Percentiles rank a stretch among this genome's conserved stretches.
These are phyloP conservation scores for Quercus agrifolia DNA, from an alignment of 306 rosid genomes.

Conservation along the genomic window DNA sequence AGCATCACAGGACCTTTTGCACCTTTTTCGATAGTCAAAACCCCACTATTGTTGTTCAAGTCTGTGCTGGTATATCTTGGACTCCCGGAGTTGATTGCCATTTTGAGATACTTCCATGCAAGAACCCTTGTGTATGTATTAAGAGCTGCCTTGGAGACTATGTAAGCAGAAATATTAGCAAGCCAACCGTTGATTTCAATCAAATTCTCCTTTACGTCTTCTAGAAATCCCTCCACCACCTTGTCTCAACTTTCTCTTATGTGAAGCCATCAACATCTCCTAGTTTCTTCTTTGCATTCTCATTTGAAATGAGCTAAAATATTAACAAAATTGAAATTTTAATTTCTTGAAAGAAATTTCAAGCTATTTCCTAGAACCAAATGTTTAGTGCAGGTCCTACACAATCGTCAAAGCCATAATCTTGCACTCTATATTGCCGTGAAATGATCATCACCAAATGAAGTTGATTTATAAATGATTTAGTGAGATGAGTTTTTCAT, in stretches of 20 bases:
- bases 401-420: too few relatives aligned
- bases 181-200: background rate
- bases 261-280: background rate
- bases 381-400: too few relatives aligned
- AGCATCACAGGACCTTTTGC: background rate
- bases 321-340: too few relatives aligned
- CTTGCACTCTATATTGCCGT: too few relatives aligned
- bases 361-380: too few relatives aligned
- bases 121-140: background rate
- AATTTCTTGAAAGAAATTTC: too few relatives aligned
- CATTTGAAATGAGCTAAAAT: background rate
- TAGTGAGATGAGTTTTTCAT: too few relatives aligned
- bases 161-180: background rate
- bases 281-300: background rate
- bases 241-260: background rate
- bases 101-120: background rate
- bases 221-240: background rate
- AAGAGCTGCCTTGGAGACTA: background rate
- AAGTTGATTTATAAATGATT: too few relatives aligned
- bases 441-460: too few relatives aligned
- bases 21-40: background rate
- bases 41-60: rapidly evolving
- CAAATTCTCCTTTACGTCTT: background rate
- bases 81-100: background rate
- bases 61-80: background rate